phyloP scores from a whole-genome alignment of 768 basidiomycete species.

The Russula brevipes region DNA sequence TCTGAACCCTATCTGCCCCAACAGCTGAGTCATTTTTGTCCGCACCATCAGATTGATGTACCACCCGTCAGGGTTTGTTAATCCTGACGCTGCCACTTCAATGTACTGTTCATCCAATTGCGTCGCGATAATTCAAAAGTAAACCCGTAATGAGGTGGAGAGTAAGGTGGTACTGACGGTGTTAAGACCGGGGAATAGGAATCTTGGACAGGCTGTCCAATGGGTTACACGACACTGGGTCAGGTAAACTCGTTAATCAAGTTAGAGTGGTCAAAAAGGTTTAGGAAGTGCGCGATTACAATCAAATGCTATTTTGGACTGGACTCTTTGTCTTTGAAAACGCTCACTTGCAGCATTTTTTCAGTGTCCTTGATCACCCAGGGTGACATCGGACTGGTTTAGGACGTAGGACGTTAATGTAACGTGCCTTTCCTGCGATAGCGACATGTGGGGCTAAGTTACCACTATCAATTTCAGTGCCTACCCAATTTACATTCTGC shows the following conservation, averaged over 20 bases:
- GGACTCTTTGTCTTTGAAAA: not conserved
- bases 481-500: too few relatives aligned
- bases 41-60: not conserved
- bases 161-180: not conserved
- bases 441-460: not conserved
- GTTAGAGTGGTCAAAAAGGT: not conserved
- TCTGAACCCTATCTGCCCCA: not conserved
- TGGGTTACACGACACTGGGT: not conserved
- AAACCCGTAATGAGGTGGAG: not conserved
- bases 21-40: not conserved
- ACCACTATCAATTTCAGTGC: not conserved
- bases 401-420: not conserved
- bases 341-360: conserved; percentile 33
- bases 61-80: not conserved
- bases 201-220: not conserved
- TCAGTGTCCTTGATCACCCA: conserved; percentile 28
- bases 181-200: not conserved
- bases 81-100: not conserved
- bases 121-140: not conserved
- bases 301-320: not conserved
- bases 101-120: not conserved
- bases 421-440: not conserved
- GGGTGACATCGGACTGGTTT: not conserved
- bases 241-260: not conserved
- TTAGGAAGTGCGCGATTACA: too few relatives aligned